phyloP scores from a whole-genome alignment of 2,329 filamentous ascomycete genomes.

The Neofusicoccum parvum region DNA sequence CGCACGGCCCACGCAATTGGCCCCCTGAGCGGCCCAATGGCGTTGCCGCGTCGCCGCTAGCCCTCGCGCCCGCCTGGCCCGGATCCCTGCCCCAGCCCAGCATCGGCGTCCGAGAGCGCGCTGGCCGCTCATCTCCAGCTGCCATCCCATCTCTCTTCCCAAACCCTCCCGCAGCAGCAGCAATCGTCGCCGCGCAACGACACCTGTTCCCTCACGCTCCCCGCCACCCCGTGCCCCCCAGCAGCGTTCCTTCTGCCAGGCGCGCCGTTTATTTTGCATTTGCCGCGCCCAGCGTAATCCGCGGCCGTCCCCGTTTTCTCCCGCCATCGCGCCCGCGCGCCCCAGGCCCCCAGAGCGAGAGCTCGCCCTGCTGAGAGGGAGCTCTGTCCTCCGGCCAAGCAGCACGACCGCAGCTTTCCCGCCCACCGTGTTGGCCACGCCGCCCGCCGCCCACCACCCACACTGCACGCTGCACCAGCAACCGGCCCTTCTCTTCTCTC shows the following conservation, averaged over 20 bases:
- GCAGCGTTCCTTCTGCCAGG: background rate
- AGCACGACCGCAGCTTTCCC: conserved; percentile 5
- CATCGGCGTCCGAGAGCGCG: conserved; percentile 7
- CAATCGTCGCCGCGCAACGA: conserved; percentile 2
- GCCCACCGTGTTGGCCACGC: conserved; percentile 19
- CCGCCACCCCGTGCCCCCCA: background rate
- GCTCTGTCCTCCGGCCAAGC: conserved; percentile 9
- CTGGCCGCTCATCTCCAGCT: conserved; percentile 16
- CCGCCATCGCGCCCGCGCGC: background rate
- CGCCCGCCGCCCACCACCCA: conserved; percentile 10
- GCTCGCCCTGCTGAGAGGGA: conserved; percentile 5
- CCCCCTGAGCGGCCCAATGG: conserved; percentile 7
- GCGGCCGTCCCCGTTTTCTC: conserved; percentile 15
- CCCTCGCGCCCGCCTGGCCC: background rate
- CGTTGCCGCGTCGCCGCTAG: conserved; percentile 11
- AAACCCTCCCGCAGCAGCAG: conserved; percentile 9
- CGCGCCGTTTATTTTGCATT: background rate
- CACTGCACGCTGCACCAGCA: conserved; percentile 15
- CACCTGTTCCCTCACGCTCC: conserved; percentile 4
- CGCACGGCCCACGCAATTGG: background rate
- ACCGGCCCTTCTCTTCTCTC: conserved; percentile 22
- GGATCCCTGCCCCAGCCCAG: conserved; percentile 12
- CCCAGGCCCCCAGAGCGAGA: background rate
- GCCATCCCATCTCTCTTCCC: conserved; percentile 16
- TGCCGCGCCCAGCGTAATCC: background rate